A percentile compares a stretch with the other conserved stretches of the same genome.
Conservation (phyloP, 2,329 filamentous ascomycete species). For the Colletotrichum liaoningense region DNA sequence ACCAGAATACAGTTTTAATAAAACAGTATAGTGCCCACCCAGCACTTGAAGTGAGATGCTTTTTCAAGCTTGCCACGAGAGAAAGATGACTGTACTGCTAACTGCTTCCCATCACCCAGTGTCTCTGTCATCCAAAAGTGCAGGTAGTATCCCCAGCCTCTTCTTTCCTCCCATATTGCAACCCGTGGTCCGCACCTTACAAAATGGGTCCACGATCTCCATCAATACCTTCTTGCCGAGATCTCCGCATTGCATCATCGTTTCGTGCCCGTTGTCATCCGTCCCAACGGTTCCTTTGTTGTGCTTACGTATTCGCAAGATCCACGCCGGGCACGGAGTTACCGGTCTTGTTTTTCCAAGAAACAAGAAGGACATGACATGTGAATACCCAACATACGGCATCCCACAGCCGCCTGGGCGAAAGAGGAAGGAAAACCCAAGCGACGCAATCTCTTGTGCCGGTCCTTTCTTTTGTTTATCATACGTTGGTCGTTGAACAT, state of each 20-base stretch:
- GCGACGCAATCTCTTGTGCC: neutral
- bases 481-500: neutral
- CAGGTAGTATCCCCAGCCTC: slow-evolving; percentile 20
- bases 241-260: slow-evolving; percentile 33
- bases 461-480: neutral
- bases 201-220: slow-evolving; percentile 13
- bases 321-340: slow-evolving; percentile 1
- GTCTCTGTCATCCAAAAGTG: neutral
- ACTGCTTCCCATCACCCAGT: neutral
- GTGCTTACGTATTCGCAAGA: neutral
- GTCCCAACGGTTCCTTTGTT: neutral
- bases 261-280: neutral
- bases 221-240: slow-evolving; percentile 1
- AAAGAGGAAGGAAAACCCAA: neutral
- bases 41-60: too few relatives aligned
- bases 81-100: too few relatives aligned
- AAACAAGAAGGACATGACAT: neutral
- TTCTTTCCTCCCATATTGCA: neutral
- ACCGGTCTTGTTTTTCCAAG: neutral
- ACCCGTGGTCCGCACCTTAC: neutral
- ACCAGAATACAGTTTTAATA: too few relatives aligned
- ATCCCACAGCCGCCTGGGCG: slow-evolving; percentile 12
- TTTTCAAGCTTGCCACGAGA: too few relatives aligned
- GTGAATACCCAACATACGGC: neutral
- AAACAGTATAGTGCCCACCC: too few relatives aligned